These are phyloP conservation scores for Euptelea pleiosperma DNA, from an alignment of 164 flowering plant genomes.

Conservation along the genomic window DNA sequence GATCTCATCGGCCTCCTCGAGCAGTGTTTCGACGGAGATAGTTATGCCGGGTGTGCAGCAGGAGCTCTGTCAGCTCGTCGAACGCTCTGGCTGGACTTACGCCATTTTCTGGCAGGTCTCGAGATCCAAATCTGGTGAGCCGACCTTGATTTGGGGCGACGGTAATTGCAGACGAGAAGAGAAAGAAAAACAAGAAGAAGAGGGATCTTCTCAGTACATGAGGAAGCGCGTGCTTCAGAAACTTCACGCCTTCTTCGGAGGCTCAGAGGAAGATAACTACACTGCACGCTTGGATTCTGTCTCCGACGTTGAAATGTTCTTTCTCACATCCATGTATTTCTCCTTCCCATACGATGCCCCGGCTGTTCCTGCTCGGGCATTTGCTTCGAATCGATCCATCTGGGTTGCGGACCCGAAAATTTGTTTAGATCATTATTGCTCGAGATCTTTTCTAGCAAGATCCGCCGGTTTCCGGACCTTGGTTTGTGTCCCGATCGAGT, in stretches of 20 bases:
- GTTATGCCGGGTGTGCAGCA: slow-evolving; percentile 36
- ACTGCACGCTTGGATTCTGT: slow-evolving; percentile 33
- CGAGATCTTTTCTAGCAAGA: slow-evolving; percentile 52
- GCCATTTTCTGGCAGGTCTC: slow-evolving; percentile 73
- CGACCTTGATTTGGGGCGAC: slow-evolving; percentile 64
- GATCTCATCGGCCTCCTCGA: slow-evolving; percentile 37
- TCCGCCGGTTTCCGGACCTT: slow-evolving; percentile 55
- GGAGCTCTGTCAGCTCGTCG: slow-evolving; percentile 48
- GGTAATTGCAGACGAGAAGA: slow-evolving; percentile 48
- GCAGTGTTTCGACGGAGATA: slow-evolving; percentile 29
- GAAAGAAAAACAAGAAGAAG: not conserved
- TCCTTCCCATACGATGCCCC: slow-evolving; percentile 41
- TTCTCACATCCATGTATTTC: slow-evolving; percentile 62
- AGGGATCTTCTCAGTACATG: slow-evolving; percentile 16
- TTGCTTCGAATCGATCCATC: slow-evolving; percentile 38
- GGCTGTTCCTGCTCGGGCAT: slow-evolving; percentile 43
- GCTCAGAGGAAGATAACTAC: slow-evolving; percentile 40
- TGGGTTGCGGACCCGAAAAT: slow-evolving; percentile 49
- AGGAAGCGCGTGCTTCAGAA: slow-evolving; percentile 57
- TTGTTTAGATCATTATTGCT: slow-evolving; percentile 46
- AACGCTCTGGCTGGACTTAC: slow-evolving; percentile 62
- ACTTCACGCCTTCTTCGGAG: slow-evolving; percentile 54
- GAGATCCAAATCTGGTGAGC: slow-evolving; percentile 50
- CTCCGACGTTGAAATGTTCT: slow-evolving; percentile 68
- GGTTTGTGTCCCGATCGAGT: slow-evolving; percentile 61